Conservation (phyloP, 1,139 yeast genomes). For the Blastobotrys illinoisensis region DNA sequence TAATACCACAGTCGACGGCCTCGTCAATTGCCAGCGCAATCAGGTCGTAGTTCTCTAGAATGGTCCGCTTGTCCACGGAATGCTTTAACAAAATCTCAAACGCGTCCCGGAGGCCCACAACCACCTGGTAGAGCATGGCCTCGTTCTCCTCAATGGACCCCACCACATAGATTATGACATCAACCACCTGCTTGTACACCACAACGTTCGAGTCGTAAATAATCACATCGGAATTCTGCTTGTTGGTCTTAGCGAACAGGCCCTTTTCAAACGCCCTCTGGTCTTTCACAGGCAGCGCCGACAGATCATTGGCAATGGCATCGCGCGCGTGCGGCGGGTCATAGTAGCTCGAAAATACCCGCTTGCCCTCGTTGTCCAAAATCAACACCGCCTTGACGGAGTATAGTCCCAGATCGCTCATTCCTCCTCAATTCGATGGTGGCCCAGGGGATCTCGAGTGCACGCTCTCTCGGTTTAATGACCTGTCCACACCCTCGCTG, state of each 20-base stretch:
- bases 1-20: slow-evolving; percentile 76
- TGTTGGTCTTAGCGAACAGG: slow-evolving; percentile 67
- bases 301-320: slow-evolving; percentile 15
- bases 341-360: slow-evolving; percentile 84
- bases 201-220: slow-evolving; percentile 68
- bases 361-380: slow-evolving; percentile 74
- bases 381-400: slow-evolving; percentile 72
- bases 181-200: slow-evolving; percentile 76
- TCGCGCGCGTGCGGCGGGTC: slow-evolving; percentile 47
- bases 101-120: slow-evolving; percentile 75
- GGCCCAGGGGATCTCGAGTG: not conserved
- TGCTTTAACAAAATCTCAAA: slow-evolving; percentile 69
- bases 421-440: slow-evolving; percentile 5
- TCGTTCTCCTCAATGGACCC: slow-evolving; percentile 87
- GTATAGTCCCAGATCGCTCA: slow-evolving; percentile 43
- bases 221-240: slow-evolving; percentile 74
- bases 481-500: not conserved
- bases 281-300: slow-evolving; percentile 43
- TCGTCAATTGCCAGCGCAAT: slow-evolving; percentile 86
- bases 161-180: slow-evolving; percentile 63
- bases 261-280: slow-evolving; percentile 74
- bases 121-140: slow-evolving; percentile 68
- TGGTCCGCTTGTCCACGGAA: slow-evolving; percentile 70
- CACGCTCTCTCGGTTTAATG: not conserved
- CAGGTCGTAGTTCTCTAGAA: slow-evolving; percentile 81